Percentiles rank a stretch among this genome's conserved stretches.
These are phyloP conservation scores for Datisca glomerata DNA, from an alignment of 306 rosid species.

Conservation along the genomic window DNA sequence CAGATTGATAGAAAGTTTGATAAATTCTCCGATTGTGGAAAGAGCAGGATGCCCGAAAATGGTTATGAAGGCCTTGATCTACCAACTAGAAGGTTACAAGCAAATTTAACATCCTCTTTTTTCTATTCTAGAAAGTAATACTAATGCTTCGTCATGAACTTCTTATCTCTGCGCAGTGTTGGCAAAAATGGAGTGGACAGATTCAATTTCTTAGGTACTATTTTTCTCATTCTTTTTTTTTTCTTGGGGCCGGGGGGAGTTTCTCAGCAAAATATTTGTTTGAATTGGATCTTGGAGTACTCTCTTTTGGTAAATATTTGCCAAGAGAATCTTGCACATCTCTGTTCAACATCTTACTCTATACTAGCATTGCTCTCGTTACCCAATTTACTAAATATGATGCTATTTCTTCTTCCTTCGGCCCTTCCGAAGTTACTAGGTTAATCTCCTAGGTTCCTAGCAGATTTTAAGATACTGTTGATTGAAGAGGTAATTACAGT, in stretches of 20 bases:
- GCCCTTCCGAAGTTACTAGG: no score
- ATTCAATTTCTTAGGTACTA: constrained; percentile 43
- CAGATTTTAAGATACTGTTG: not conserved
- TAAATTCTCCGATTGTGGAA: constrained; percentile 21
- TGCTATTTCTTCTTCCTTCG: no score
- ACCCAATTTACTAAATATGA: no score
- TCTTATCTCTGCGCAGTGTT: constrained; percentile 34
- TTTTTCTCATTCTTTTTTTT: constrained; percentile 13
- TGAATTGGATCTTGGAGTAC: not conserved
- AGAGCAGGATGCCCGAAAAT: constrained; percentile 19
- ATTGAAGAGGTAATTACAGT: not conserved
- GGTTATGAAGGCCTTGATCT: constrained; percentile 33
- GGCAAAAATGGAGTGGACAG: constrained; percentile 29
- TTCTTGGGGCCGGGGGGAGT: not conserved
- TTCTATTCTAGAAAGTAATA: not conserved
- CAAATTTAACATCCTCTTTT: not conserved
- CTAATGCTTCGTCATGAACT: constrained; percentile 13
- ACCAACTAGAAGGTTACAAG: constrained; percentile 35
- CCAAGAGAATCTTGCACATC: not conserved
- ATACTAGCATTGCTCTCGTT: no score
- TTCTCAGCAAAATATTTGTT: not conserved
- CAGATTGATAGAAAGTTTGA: constrained; percentile 23
- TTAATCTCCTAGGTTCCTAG: not conserved
- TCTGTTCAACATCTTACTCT: no score
- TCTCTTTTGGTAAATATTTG: not conserved